Evolutionary conservation across 306 rosid genomes (phyloP).

Genomic region (Argentina anserina): DNA sequence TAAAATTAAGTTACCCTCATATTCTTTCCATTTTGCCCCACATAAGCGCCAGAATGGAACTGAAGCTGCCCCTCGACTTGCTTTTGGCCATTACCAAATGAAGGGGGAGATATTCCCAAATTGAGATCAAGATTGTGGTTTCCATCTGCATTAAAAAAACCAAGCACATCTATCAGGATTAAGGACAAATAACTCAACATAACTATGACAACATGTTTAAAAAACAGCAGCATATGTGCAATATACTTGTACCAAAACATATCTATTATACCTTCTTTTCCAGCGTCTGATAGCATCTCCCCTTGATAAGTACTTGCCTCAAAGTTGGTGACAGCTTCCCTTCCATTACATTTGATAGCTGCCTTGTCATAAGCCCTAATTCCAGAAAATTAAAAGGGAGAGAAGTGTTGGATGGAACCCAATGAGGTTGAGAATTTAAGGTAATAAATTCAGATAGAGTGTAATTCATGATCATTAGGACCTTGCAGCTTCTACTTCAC

Average conservation of each 20-base stretch:
- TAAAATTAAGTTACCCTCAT: slow-evolving; percentile 41
- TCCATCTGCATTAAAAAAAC: slow-evolving; percentile 42
- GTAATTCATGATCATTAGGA: slow-evolving; percentile 85
- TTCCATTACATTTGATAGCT: slow-evolving; percentile 93
- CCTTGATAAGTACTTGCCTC: slow-evolving; percentile 77
- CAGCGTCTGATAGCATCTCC: slow-evolving; percentile 48
- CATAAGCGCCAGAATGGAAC: slow-evolving; percentile 46
- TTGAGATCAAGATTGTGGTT: slow-evolving; percentile 81
- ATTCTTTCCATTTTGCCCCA: slow-evolving; percentile 43
- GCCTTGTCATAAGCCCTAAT: slow-evolving; percentile 99
- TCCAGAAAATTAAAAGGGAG: slow-evolving; percentile 80
- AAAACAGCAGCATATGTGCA: slow-evolving; percentile 13
- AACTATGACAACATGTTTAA: background rate
- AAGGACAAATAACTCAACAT: background rate
- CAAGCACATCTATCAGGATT: slow-evolving; percentile 11
- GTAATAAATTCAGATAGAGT: slow-evolving; percentile 74
- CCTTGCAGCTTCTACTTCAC: slow-evolving; percentile 99
- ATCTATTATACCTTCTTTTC: slow-evolving; percentile 48
- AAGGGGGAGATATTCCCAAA: slow-evolving; percentile 75
- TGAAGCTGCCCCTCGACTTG: slow-evolving; percentile 51
- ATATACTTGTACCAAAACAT: background rate
- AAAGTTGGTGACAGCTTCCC: slow-evolving; percentile 97
- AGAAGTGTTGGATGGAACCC: slow-evolving; percentile 68
- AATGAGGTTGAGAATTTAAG: slow-evolving; percentile 70
- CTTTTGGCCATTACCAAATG: slow-evolving; percentile 42